Evolutionary conservation across 164 flowering plant species (phyloP).

Genomic region (Litsea cubeba): DNA sequence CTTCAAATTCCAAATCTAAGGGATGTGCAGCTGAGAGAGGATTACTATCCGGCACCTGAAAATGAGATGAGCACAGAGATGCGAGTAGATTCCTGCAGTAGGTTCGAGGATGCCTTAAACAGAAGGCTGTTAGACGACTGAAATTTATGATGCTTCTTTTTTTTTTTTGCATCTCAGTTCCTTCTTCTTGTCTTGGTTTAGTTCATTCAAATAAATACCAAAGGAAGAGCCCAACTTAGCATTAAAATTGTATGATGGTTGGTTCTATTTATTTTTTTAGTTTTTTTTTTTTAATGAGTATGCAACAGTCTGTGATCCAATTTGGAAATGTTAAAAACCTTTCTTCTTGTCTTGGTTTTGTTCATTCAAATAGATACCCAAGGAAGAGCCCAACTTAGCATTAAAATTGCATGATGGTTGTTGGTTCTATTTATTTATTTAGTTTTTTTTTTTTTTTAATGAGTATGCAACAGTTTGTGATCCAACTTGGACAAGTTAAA

Average conservation of each 20-base stretch:
- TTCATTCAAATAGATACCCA: too few relatives aligned
- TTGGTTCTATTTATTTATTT: too few relatives aligned
- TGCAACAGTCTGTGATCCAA: not conserved
- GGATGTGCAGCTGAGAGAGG: conserved; percentile 86
- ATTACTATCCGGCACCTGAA: conserved; percentile 98
- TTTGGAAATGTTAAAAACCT: not conserved
- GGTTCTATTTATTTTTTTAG: too few relatives aligned
- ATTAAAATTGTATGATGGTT: not conserved
- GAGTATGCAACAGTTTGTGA: not conserved
- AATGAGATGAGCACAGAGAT: conserved; percentile 95
- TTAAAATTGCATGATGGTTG: not conserved
- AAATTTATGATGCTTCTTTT: conserved; percentile 3
- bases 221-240: not conserved
- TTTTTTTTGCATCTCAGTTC: not conserved
- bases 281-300: too few relatives aligned
- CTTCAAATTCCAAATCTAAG: conserved; percentile 56
- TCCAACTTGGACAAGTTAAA: too few relatives aligned
- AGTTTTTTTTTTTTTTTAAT: too few relatives aligned
- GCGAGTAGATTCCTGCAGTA: conserved; percentile 76
- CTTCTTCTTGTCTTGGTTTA: too few relatives aligned
- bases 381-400: not conserved
- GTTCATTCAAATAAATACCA: too few relatives aligned
- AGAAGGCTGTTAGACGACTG: conserved; percentile 48
- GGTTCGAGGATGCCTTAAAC: conserved; percentile 77
- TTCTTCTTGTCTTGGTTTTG: too few relatives aligned